A percentile compares a stretch with the other conserved stretches of the same genome.
Conservation (phyloP, 495 filamentous ascomycete genomes). For the Neurospora sp. region DNA sequence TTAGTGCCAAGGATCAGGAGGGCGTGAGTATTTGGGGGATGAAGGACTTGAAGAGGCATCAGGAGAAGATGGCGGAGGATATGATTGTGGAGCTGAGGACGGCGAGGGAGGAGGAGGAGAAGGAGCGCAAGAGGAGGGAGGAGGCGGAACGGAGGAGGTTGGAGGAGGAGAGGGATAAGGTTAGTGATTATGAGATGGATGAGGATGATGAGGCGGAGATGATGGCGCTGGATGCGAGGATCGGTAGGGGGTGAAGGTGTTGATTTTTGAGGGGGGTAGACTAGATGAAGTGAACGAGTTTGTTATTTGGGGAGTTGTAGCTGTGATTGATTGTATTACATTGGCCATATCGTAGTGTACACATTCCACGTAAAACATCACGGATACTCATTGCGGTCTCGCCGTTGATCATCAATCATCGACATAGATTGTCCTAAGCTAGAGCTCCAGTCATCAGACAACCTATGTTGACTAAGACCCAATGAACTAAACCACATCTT, state of each 20-base stretch:
- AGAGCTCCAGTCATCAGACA: not conserved
- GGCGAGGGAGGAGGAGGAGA: conserved; percentile 10
- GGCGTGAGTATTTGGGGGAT: conserved; percentile 87
- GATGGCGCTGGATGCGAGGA: conserved; percentile 46
- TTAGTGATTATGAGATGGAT: conserved; percentile 46
- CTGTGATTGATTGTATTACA: not conserved
- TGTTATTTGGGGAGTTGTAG: not conserved
- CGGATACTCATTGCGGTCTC: not conserved
- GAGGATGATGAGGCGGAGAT: conserved; percentile 55
- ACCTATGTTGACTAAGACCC: too few relatives aligned
- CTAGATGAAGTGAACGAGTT: not conserved
- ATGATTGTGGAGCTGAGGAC: conserved; percentile 31
- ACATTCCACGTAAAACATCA: not conserved
- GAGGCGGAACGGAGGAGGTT: conserved; percentile 6
- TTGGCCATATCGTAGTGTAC: not conserved
- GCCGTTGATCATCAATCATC: not conserved
- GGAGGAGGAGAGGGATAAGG: conserved; percentile 6
- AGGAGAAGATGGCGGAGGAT: conserved; percentile 65
- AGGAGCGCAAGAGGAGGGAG: conserved; percentile 24
- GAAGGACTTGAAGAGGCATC: conserved; percentile 63
- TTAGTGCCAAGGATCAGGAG: conserved; percentile 70
- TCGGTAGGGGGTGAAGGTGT: not conserved
- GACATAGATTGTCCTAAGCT: not conserved
- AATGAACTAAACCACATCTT: not conserved
- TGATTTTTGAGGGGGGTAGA: not conserved